Evolutionary conservation across 768 basidiomycete genomes (phyloP).

Genomic region (Phlegmacium glaucopus): DNA sequence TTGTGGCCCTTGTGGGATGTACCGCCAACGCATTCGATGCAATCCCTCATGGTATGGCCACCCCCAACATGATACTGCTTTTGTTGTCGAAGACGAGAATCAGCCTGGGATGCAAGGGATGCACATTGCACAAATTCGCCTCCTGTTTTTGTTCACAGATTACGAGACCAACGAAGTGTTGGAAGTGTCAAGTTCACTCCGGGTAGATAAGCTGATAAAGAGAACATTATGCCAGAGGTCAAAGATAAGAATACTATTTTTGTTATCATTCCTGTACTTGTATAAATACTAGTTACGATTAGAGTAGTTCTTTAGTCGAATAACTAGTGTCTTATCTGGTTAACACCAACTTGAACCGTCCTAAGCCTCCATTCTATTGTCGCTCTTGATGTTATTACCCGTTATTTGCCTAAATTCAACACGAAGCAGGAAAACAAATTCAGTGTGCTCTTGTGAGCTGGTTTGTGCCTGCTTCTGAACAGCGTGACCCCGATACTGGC

Average conservation of each 20-base stretch:
- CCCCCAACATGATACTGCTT: slow-evolving; percentile 22
- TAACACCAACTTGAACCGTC: too few species aligned
- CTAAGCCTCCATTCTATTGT: too few species aligned
- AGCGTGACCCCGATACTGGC: slow-evolving; percentile 23
- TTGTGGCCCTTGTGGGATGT: slow-evolving; percentile 25
- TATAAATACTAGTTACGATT: too few species aligned
- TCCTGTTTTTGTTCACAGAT: slow-evolving; percentile 24
- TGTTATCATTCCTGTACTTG: too few species aligned
- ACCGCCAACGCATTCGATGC: slow-evolving; percentile 23
- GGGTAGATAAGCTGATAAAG: too few species aligned
- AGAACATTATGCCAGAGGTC: too few species aligned
- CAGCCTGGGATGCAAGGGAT: slow-evolving; percentile 20
- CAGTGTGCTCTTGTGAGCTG: slow-evolving; percentile 20
- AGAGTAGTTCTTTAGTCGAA: too few species aligned
- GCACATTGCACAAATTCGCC: slow-evolving; percentile 14
- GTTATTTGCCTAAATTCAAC: too few species aligned
- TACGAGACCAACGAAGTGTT: neutral
- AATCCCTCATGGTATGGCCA: slow-evolving; percentile 19
- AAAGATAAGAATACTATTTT: too few species aligned
- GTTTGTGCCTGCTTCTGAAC: slow-evolving; percentile 13
- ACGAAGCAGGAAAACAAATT: slow-evolving; percentile 1
- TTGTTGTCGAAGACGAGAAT: slow-evolving; percentile 20
- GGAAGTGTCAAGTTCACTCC: too few species aligned
- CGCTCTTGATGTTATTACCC: too few species aligned
- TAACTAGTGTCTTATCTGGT: too few species aligned